Conservation (phyloP, 768 basidiomycete species). For the Kwoniella mangroviensis region DNA sequence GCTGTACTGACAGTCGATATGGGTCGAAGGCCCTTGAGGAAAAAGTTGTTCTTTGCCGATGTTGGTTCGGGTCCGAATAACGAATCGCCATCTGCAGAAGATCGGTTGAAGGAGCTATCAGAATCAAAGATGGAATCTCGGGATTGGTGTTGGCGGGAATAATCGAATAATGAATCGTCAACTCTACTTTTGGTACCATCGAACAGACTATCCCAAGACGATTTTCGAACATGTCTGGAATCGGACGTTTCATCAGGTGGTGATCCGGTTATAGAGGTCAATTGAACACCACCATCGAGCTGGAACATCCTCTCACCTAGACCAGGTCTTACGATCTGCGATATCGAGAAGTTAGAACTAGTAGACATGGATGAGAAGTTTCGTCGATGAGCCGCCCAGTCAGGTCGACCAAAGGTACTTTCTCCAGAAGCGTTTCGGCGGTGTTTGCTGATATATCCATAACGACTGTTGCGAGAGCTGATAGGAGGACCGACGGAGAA, state of each 20-base stretch:
- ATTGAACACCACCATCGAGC: slow-evolving; percentile 45
- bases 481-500: slow-evolving; percentile 34
- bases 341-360: slow-evolving; percentile 30
- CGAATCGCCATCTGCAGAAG: slow-evolving; percentile 28
- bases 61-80: slow-evolving; percentile 35
- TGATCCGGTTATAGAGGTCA: slow-evolving; percentile 47
- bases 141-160: background rate
- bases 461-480: slow-evolving; percentile 38
- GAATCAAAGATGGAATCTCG: slow-evolving; percentile 21
- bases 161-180: slow-evolving; percentile 33
- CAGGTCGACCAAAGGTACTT: slow-evolving; percentile 37
- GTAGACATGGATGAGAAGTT: slow-evolving; percentile 39
- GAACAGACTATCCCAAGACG: slow-evolving; percentile 34
- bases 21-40: slow-evolving; percentile 41
- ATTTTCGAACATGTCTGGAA: slow-evolving; percentile 3
- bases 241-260: slow-evolving; percentile 26
- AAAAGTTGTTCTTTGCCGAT: slow-evolving; percentile 25
- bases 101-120: slow-evolving; percentile 1
- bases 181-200: slow-evolving; percentile 19
- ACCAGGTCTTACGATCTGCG: slow-evolving; percentile 47
- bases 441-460: slow-evolving; percentile 42
- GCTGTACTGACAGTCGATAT: slow-evolving; percentile 35
- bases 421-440: slow-evolving; percentile 38
- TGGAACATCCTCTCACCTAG: slow-evolving; percentile 56
- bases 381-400: slow-evolving; percentile 51